A percentile compares a stretch with the other conserved stretches of the same genome.
Conservation (phyloP, 441 rosid genomes). For the Flueggea neowawraea region DNA sequence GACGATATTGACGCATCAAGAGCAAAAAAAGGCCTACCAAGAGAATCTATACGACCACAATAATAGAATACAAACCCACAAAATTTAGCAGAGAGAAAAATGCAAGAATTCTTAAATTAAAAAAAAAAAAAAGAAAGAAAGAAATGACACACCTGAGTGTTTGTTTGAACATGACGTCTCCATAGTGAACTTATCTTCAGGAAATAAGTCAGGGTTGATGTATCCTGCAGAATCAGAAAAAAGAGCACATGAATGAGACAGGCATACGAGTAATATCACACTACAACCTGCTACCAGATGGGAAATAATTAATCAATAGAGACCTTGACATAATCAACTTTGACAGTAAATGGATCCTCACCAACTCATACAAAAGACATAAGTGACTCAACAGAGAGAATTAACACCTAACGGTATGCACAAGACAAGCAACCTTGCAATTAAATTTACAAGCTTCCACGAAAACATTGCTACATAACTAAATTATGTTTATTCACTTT, state of each 20-base stretch:
- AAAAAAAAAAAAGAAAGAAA: background rate
- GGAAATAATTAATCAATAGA: conserved; percentile 9
- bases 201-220: conserved; percentile 92
- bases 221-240: conserved; percentile 51
- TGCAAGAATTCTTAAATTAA: background rate
- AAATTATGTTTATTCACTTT: conserved; percentile 15
- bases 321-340: conserved; percentile 97
- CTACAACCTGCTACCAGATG: background rate
- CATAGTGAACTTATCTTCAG: conserved; percentile 88
- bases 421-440: background rate
- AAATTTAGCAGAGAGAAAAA: background rate
- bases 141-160: conserved; percentile 62
- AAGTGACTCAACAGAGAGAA: conserved; percentile 11
- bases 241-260: conserved; percentile 1
- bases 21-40: too few species aligned
- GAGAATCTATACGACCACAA: too few species aligned
- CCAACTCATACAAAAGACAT: conserved; percentile 53
- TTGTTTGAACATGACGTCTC: conserved; percentile 98
- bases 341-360: conserved; percentile 94
- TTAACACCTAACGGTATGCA: conserved; percentile 1
- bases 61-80: too few species aligned
- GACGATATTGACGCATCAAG: too few species aligned
- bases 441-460: background rate
- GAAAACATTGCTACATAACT: background rate
- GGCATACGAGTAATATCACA: conserved; percentile 9